Evolutionary conservation across 306 rosid genomes (phyloP), one percentile per base, ranked within the genome.

Genomic region (Echinosophora koreensis): DNA sequence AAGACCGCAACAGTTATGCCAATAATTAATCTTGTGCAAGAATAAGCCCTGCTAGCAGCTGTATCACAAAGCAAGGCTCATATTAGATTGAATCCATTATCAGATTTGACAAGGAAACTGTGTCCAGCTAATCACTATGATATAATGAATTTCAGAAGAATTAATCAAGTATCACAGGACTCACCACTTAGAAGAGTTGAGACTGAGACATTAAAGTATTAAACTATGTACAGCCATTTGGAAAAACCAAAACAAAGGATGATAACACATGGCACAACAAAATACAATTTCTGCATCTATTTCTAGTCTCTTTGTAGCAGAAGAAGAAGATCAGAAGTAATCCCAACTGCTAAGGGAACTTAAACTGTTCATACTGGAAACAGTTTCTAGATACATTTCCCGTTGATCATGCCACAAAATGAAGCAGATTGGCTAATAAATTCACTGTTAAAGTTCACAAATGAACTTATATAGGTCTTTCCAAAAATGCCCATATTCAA

Each of bases 141-240:
- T 30, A 30, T 30, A 30, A 30, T 30, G 32, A 30, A 30, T 30
- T 30, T 2, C 52, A 18, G 35, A 59, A 38, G 16, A 50, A 27
- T 38, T 35, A 47, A 57, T 16, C 3, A 46, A 66, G 32, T 7
- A 14, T 18, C 10, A 76, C 16, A 17, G 37, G 58, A 81, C 85
- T 80, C 58, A 85, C 91, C 88, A 82, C 83, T 90, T 63, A 85
- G 77, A 66, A 86, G 69, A 67, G 65, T 22, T 4, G 89, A 81
- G 42, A 18, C 28, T 4, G 89, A 81, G 42, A 18, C 28, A 80
- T 88, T 61, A 59, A 74, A 84, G 71, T 88, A 90, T 72, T 88
- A n/a, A n/a, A n/a, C n/a, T n/a, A 90, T 73, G 30, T 28, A 1
- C 30, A 28, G 30, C 30, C 30, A 28, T 28, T 28, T 28, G 30